A percentile compares a stretch with the other conserved stretches of the same genome.
phyloP scores from a whole-genome alignment of 1,139 yeast species.

The Nakaseomyces kungkrabaensis region DNA sequence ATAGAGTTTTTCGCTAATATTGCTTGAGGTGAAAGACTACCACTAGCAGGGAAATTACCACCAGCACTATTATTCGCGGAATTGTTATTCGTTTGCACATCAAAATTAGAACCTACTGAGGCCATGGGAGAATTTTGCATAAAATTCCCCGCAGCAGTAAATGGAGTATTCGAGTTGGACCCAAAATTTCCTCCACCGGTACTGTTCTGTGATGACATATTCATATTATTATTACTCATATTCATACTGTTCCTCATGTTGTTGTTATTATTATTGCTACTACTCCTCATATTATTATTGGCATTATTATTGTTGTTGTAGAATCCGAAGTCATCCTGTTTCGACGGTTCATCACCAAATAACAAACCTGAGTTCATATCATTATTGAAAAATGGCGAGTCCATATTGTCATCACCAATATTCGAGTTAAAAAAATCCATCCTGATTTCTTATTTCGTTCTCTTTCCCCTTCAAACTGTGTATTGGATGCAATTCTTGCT shows the following conservation, averaged over 20 bases:
- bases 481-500: too few relatives aligned
- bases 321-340: background rate
- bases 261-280: background rate
- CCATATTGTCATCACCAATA: conserved; percentile 1
- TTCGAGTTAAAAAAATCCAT: background rate
- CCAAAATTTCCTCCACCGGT: background rate
- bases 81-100: background rate
- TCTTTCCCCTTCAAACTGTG: too few relatives aligned
- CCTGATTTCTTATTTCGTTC: background rate
- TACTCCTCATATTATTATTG: background rate
- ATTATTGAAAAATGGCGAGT: conserved; percentile 1
- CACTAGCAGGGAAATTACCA: background rate
- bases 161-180: background rate
- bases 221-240: background rate
- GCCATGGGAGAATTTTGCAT: conserved; percentile 4
- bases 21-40: conserved; percentile 25
- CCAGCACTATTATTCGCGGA: background rate
- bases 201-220: background rate
- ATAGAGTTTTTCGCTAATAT: conserved; percentile 24
- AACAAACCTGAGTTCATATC: background rate
- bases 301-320: background rate
- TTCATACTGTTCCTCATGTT: background rate
- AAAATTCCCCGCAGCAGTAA: background rate
- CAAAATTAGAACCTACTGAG: conserved; percentile 2
- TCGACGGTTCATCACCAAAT: background rate